Evolutionary conservation across 768 basidiomycete genomes (phyloP).

Genomic region (Trametes maxima): DNA sequence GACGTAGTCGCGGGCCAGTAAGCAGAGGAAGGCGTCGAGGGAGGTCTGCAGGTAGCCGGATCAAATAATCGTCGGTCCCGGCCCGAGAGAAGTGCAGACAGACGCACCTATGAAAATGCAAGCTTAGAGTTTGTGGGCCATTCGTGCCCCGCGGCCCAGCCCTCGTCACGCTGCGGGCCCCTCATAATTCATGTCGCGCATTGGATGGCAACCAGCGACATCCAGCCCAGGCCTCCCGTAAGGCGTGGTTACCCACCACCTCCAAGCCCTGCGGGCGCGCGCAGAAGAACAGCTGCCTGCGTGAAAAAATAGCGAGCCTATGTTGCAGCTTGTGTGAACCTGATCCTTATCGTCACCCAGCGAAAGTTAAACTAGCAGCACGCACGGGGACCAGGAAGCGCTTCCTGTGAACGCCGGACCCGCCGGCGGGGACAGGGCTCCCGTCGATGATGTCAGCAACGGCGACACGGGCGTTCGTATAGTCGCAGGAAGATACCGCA

Average conservation of each 20-base stretch:
- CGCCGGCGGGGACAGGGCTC: background rate
- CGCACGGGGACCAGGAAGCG: background rate
- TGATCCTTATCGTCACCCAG: background rate
- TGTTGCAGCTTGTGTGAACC: constrained; percentile 9
- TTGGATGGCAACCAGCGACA: constrained; percentile 1
- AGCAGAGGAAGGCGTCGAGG: background rate
- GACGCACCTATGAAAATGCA: constrained; percentile 8
- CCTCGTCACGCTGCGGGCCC: background rate
- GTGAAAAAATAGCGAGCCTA: background rate
- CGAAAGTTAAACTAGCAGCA: background rate
- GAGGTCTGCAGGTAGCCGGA: constrained; percentile 9
- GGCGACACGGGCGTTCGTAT: background rate
- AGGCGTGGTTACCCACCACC: constrained; percentile 10
- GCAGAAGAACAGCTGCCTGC: background rate
- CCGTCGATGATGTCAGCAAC: background rate
- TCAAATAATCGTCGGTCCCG: constrained; percentile 9
- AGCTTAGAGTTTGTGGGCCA: background rate
- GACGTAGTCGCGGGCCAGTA: no score
- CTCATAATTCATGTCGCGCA: background rate
- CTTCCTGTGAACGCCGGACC: constrained; percentile 2
- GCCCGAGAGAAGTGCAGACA: constrained; percentile 11
- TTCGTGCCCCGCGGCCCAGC: background rate
- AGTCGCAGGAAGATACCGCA: background rate
- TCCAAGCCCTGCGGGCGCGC: background rate
- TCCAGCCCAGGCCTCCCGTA: constrained; percentile 3